Conservation (phyloP, 768 basidiomycete species). For the Serpula lacrymans region DNA sequence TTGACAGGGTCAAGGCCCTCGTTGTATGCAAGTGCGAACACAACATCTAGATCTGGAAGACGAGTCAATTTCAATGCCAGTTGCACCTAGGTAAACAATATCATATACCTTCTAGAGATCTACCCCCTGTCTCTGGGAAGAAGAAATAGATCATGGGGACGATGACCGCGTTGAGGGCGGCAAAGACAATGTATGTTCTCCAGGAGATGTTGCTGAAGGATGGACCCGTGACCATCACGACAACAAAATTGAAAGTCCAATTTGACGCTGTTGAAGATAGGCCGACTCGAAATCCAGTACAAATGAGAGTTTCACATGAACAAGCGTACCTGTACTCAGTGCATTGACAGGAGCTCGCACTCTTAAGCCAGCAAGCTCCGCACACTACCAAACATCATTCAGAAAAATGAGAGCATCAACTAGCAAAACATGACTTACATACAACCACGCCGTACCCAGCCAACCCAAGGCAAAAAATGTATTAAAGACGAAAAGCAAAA, state of each 20-base stretch:
- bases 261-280: conserved; percentile 10
- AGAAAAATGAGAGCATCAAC: too few relatives aligned
- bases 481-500: conserved; percentile 33
- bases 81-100: too few relatives aligned
- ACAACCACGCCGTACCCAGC: conserved; percentile 36
- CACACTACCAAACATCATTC: too few relatives aligned
- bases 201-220: conserved; percentile 9
- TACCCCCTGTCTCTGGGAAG: conserved; percentile 9
- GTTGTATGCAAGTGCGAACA: conserved; percentile 30
- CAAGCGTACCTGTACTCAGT: conserved; percentile 44
- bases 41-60: conserved; percentile 35
- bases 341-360: conserved; percentile 66
- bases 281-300: background rate
- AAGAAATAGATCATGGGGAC: conserved; percentile 8
- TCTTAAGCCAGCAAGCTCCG: conserved; percentile 60
- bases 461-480: conserved; percentile 35
- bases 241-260: conserved; percentile 13
- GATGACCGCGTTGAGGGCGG: conserved; percentile 5
- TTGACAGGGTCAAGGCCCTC: conserved; percentile 30
- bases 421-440: conserved; percentile 6
- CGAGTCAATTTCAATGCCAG: too few relatives aligned
- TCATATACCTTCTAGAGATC: conserved; percentile 12
- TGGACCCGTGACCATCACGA: conserved; percentile 10
- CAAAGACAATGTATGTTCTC: conserved; percentile 9
- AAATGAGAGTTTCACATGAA: background rate